Percentiles rank a stretch among this genome's conserved stretches.
These are phyloP conservation scores for Stagonosporopsis vannaccii DNA, from an alignment of 2,329 filamentous ascomycete genomes.

Conservation along the genomic window DNA sequence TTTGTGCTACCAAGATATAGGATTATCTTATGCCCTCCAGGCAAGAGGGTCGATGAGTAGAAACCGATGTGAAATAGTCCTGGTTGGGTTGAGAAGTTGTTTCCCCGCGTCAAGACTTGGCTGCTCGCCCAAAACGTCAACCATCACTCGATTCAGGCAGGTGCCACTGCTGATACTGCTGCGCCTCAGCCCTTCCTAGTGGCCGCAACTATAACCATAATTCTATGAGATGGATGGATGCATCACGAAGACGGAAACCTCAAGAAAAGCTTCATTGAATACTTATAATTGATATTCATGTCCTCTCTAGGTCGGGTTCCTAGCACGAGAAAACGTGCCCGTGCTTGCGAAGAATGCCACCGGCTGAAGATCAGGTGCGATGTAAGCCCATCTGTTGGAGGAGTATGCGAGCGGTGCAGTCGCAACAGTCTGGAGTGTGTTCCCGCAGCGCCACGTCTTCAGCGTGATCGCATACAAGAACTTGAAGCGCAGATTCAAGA, in stretches of 20 bases:
- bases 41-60: not conserved
- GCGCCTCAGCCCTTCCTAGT: slow-evolving; percentile 1
- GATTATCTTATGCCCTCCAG: not conserved
- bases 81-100: not conserved
- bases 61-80: not conserved
- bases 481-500: slow-evolving; percentile 36
- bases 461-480: slow-evolving; percentile 37
- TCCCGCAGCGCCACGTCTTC: slow-evolving; percentile 36
- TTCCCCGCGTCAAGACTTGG: slow-evolving; percentile 1
- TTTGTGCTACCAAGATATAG: not conserved
- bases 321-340: slow-evolving; percentile 34
- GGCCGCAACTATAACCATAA: not conserved
- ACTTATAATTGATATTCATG: not conserved
- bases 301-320: not conserved
- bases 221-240: not conserved
- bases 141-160: slow-evolving; percentile 14
- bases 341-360: slow-evolving; percentile 41
- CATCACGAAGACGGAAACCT: not conserved
- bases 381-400: slow-evolving; percentile 24
- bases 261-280: not conserved
- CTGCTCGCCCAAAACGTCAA: slow-evolving; percentile 6
- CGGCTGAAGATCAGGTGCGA: slow-evolving; percentile 43
- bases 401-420: slow-evolving; percentile 33
- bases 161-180: slow-evolving; percentile 4
- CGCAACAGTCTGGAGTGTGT: slow-evolving; percentile 34